Evolutionary conservation across 768 basidiomycete genomes (phyloP), one percentile per base, ranked within the genome.

Genomic region (Tephrocybe rancida): DNA sequence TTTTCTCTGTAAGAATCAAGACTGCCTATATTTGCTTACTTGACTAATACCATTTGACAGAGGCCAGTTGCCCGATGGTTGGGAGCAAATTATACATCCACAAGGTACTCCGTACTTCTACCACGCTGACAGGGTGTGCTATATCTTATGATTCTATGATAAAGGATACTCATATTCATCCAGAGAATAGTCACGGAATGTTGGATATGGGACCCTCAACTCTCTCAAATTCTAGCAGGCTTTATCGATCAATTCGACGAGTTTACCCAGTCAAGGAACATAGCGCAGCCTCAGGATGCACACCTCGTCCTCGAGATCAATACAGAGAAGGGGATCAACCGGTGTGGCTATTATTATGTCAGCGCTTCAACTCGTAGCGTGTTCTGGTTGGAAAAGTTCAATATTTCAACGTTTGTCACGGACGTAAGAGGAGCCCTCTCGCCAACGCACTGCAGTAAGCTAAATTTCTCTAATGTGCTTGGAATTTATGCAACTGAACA

Each of bases 81-180:
- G 54, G 54, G 34, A 44, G 16, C 47, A 48, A 18, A 39, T 52
- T 9, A 52, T 25, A 18, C 54, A 55, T 24, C 54, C 54, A 2
- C 41, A 49, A 49, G 54, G 54, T 19, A 41, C 49, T 7, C 54
- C 54, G 3, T 55, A 48, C 25, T 55, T 55, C 26, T 49, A 49
- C 18, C 47, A 55, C 19, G 9, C 22, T 5, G 27, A 43, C 18
- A 44, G 44, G 42, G 32, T 44, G 19, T 2, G 14, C 19, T 37
- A 16, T 13, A 37, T 16, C 4, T 16, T 16, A 5, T 16, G 5
- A 30, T 42, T 21, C 27, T 13, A 24, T 35, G 3, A n/a, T 24
- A 25, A 16, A 9, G 7, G 5, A 3, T 22, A 5, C 11, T 3
- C 30, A 48, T 21, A 32, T 11, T 24, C 11, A 38, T 29, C 9